These are phyloP conservation scores for Penicillium odoratum DNA, from an alignment of 495 filamentous ascomycete species.

Conservation along the genomic window DNA sequence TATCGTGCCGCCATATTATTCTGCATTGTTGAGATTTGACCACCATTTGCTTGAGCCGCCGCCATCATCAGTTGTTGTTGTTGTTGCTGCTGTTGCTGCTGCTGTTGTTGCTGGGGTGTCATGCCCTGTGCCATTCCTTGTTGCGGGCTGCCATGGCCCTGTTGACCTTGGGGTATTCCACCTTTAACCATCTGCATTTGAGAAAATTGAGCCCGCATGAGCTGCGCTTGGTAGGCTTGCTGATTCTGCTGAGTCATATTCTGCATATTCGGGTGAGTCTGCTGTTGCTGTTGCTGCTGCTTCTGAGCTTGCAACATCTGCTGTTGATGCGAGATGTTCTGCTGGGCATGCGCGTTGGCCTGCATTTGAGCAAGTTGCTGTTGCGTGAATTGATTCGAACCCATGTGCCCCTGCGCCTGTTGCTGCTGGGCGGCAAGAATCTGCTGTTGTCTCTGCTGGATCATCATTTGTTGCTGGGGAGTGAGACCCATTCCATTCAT, in stretches of 20 bases:
- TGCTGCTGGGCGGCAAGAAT: slow-evolving; percentile 41
- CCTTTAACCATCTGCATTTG: slow-evolving; percentile 45
- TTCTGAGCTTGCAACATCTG: slow-evolving; percentile 40
- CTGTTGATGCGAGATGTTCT: slow-evolving; percentile 49
- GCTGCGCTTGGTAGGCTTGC: slow-evolving; percentile 48
- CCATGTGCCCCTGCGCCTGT: slow-evolving; percentile 39
- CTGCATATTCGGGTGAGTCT: slow-evolving; percentile 39
- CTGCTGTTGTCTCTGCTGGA: slow-evolving; percentile 52
- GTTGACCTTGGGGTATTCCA: slow-evolving; percentile 25
- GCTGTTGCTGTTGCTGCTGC: slow-evolving; percentile 42
- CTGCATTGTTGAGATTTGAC: slow-evolving; percentile 36
- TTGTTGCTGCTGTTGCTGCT: slow-evolving; percentile 34
- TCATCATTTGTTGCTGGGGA: slow-evolving; percentile 42
- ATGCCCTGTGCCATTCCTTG: slow-evolving; percentile 10
- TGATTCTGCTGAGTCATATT: slow-evolving; percentile 40
- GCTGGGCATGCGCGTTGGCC: slow-evolving; percentile 52
- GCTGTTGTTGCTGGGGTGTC: slow-evolving; percentile 33
- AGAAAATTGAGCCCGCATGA: slow-evolving; percentile 42
- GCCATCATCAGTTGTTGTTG: slow-evolving; percentile 45
- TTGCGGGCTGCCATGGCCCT: slow-evolving; percentile 29
- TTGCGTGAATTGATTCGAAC: slow-evolving; percentile 43
- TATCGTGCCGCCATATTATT: slow-evolving; percentile 36
- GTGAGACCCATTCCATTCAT: slow-evolving; percentile 34
- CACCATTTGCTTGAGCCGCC: slow-evolving; percentile 44
- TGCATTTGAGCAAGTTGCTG: slow-evolving; percentile 49